Percentiles rank a stretch among this genome's conserved stretches.
Conservation (phyloP, 2,329 filamentous ascomycete genomes). For the Botrytis galanthina region DNA sequence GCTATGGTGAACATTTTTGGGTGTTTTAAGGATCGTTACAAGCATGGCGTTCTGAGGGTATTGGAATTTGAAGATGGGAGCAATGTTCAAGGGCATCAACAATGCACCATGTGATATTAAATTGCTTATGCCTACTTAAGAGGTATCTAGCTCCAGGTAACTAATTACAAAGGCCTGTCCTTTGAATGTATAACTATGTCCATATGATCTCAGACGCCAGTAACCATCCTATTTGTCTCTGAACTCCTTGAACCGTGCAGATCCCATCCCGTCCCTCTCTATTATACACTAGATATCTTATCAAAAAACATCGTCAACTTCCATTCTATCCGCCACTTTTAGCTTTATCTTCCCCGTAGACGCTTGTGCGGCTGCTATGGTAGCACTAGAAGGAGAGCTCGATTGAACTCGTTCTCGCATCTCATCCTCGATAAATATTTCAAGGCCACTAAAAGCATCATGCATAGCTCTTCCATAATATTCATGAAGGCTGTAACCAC, state of each 20-base stretch:
- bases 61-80: constrained; percentile 18
- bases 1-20: constrained; percentile 12
- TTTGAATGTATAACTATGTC: constrained; percentile 13
- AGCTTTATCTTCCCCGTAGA: constrained; percentile 36
- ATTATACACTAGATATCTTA: neutral
- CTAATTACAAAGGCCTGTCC: constrained; percentile 18
- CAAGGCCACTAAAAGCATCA: constrained; percentile 86
- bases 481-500: constrained; percentile 79
- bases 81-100: constrained; percentile 25
- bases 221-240: neutral
- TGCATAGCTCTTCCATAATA: constrained; percentile 79
- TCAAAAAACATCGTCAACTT: constrained; percentile 49
- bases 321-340: constrained; percentile 43
- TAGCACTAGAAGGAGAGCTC: constrained; percentile 38
- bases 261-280: neutral
- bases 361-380: constrained; percentile 41
- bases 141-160: constrained; percentile 24
- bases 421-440: constrained; percentile 79
- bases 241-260: constrained; percentile 9
- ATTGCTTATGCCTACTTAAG: constrained; percentile 20
- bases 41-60: constrained; percentile 38
- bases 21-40: constrained; percentile 25
- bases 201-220: neutral
- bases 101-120: constrained; percentile 32
- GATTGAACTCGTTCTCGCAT: constrained; percentile 39